Percentiles rank a stretch among this genome's conserved stretches.
These are phyloP conservation scores for Cladorrhinum samala DNA, from an alignment of 495 filamentous ascomycete species.

Conservation along the genomic window DNA sequence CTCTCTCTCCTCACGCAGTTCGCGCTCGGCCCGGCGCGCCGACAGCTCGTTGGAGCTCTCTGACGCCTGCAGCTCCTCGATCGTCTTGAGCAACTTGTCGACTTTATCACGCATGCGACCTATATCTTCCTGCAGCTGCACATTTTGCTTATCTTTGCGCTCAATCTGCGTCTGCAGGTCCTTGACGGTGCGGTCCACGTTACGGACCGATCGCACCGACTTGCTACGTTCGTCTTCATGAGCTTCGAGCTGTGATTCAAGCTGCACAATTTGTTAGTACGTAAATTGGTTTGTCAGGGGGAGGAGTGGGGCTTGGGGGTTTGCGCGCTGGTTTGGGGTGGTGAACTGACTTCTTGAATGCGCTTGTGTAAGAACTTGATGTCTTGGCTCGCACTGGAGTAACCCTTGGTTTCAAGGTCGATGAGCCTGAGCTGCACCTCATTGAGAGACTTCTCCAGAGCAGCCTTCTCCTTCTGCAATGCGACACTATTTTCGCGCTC, in stretches of 20 bases:
- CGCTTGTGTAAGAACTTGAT: slow-evolving; percentile 91
- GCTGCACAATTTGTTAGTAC: slow-evolving; percentile 46
- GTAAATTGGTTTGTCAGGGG: slow-evolving; percentile 10
- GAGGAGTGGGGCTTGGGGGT: not conserved
- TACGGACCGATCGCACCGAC: slow-evolving; percentile 80
- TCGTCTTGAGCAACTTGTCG: slow-evolving; percentile 78
- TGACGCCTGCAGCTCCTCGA: slow-evolving; percentile 86
- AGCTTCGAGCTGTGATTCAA: slow-evolving; percentile 85
- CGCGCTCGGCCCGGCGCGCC: slow-evolving; percentile 78
- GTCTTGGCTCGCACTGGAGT: slow-evolving; percentile 87
- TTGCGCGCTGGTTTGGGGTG: no score
- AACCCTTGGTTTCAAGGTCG: slow-evolving; percentile 94
- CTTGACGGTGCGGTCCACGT: slow-evolving; percentile 89
- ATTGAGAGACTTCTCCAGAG: slow-evolving; percentile 82
- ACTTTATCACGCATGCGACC: slow-evolving; percentile 78
- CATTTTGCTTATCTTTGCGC: slow-evolving; percentile 77
- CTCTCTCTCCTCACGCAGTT: slow-evolving; percentile 84
- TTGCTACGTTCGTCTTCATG: slow-evolving; percentile 71
- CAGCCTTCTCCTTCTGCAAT: slow-evolving; percentile 87
- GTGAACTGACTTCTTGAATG: slow-evolving; percentile 78
- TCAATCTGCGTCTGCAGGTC: slow-evolving; percentile 92
- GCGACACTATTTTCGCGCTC: slow-evolving; percentile 79
- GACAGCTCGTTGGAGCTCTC: slow-evolving; percentile 75
- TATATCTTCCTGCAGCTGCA: slow-evolving; percentile 75
- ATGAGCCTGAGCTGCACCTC: slow-evolving; percentile 86